Conservation (phyloP, 257 asterid genomes). For the Anisodus tanguticus region DNA sequence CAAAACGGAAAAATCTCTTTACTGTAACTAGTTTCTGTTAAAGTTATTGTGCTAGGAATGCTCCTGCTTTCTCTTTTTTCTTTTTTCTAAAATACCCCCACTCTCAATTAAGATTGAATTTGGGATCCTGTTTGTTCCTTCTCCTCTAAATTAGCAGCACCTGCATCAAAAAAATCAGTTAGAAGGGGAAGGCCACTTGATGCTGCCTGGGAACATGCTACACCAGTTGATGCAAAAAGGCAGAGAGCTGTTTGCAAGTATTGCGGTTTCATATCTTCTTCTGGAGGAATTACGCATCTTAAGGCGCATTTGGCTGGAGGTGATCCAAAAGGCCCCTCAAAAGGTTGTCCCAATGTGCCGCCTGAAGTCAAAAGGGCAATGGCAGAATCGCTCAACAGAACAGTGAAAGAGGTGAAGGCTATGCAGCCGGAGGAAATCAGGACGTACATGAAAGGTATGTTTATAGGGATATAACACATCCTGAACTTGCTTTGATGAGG, state of each 20-base stretch:
- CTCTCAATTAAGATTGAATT: conserved; percentile 14
- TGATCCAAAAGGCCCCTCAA: conserved; percentile 41
- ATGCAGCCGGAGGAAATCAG: conserved; percentile 29
- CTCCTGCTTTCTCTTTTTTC: conserved; percentile 5
- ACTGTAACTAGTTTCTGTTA: background rate
- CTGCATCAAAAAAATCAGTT: conserved; percentile 32
- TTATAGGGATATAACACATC: conserved; percentile 15
- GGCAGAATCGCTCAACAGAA: conserved; percentile 38
- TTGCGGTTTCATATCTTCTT: conserved; percentile 53
- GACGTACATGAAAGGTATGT: conserved; percentile 26
- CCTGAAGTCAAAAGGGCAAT: conserved; percentile 44
- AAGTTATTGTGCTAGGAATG: background rate
- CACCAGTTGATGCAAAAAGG: conserved; percentile 46
- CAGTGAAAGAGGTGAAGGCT: conserved; percentile 45
- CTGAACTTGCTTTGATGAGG: conserved; percentile 23
- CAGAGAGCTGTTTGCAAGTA: conserved; percentile 50
- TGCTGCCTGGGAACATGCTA: conserved; percentile 56
- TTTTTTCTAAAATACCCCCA: conserved; percentile 17
- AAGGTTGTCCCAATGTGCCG: conserved; percentile 50
- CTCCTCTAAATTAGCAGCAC: conserved; percentile 34
- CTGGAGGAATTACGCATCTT: conserved; percentile 54
- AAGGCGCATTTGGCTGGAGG: conserved; percentile 60
- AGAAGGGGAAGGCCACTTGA: conserved; percentile 51
- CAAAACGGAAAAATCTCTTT: background rate
- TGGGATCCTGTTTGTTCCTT: conserved; percentile 4